phyloP scores from a whole-genome alignment of 768 basidiomycete genomes.

The Tulasnella sp. region DNA sequence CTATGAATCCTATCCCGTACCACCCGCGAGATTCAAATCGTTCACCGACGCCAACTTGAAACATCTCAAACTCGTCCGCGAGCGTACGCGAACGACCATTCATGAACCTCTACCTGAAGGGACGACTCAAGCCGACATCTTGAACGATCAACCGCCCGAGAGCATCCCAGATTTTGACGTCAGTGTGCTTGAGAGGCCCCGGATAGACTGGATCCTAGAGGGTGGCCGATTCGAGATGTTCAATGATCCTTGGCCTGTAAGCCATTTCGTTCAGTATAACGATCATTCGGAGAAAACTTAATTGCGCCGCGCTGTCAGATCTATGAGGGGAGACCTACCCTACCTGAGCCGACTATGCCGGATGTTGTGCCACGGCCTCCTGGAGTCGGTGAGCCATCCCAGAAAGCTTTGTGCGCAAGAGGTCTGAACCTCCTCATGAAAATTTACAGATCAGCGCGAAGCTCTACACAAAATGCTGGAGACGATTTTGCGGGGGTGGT shows the following conservation, averaged over 20 bases:
- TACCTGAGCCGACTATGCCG: not conserved
- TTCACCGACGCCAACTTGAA: slow-evolving; percentile 66
- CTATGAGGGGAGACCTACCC: not conserved
- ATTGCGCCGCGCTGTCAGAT: slow-evolving; percentile 9
- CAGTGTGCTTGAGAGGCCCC: slow-evolving; percentile 66
- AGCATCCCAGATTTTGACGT: slow-evolving; percentile 65
- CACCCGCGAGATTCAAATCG: slow-evolving; percentile 70
- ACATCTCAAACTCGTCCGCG: slow-evolving; percentile 48
- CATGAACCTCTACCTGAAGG: slow-evolving; percentile 28
- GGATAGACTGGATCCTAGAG: slow-evolving; percentile 83
- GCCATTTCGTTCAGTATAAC: slow-evolving; percentile 26
- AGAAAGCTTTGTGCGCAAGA: not conserved
- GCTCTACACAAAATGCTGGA: slow-evolving; percentile 60
- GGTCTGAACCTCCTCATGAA: not conserved
- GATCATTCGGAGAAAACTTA: too few species aligned
- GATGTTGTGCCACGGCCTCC: slow-evolving; percentile 16
- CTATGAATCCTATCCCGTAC: slow-evolving; percentile 74
- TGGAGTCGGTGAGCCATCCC: not conserved
- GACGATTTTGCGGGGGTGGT: slow-evolving; percentile 72
- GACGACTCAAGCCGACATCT: slow-evolving; percentile 46
- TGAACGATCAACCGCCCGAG: slow-evolving; percentile 53
- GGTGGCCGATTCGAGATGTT: slow-evolving; percentile 73
- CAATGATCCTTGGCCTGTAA: slow-evolving; percentile 84
- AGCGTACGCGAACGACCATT: slow-evolving; percentile 32
- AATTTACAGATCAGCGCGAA: slow-evolving; percentile 72